Evolutionary conservation across 495 filamentous ascomycete genomes (phyloP).

Genomic region (Schizothecium vesticola): DNA sequence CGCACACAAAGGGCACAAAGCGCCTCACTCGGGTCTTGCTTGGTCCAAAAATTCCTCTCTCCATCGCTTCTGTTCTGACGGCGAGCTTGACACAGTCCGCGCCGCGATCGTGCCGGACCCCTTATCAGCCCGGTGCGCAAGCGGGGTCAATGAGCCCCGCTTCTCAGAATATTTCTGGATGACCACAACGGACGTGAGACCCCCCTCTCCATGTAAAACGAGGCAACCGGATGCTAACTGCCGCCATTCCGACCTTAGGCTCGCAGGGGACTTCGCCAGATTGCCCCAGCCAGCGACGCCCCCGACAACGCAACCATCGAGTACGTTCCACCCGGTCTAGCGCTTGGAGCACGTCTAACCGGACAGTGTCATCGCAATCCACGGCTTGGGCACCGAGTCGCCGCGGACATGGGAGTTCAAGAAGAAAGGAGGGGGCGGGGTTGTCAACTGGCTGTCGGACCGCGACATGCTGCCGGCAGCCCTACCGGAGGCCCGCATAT

Average conservation of each 20-base stretch:
- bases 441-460: too few relatives aligned
- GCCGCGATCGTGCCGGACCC: too few relatives aligned
- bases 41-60: too few relatives aligned
- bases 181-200: conserved; percentile 8
- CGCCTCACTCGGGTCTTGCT: too few relatives aligned
- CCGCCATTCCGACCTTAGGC: conserved; percentile 9
- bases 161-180: too few relatives aligned
- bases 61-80: too few relatives aligned
- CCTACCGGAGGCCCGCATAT: conserved; percentile 22
- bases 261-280: conserved; percentile 9
- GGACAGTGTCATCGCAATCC: conserved; percentile 23
- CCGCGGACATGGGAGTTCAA: conserved; percentile 15
- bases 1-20: too few relatives aligned
- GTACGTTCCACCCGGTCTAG: conserved; percentile 6
- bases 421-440: conserved; percentile 8
- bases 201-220: conserved; percentile 2
- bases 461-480: conserved; percentile 22
- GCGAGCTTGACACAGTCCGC: too few relatives aligned
- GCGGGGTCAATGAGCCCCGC: too few relatives aligned
- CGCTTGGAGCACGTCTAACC: conserved; percentile 1
- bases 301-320: conserved; percentile 10
- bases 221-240: conserved; percentile 4
- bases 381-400: conserved; percentile 23
- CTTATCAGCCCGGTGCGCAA: too few relatives aligned
- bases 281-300: conserved; percentile 1